Evolutionary conservation across 139 green algal species (phyloP).

Genomic region (Chlamydomonas incerta): DNA sequence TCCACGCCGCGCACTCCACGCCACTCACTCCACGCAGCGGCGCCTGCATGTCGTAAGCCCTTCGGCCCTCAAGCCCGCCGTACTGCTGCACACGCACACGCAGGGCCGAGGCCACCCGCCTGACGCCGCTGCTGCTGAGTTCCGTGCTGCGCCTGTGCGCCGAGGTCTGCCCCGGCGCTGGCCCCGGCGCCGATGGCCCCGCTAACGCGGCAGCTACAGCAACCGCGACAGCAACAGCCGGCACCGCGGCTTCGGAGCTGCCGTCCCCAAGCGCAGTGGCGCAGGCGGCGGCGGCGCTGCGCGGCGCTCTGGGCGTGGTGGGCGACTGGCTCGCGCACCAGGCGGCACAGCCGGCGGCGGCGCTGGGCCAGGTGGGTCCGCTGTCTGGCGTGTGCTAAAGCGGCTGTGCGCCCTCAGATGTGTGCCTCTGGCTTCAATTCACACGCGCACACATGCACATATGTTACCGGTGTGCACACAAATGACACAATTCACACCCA

Average conservation of each 20-base stretch:
- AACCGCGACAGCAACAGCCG: no score
- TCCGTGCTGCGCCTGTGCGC: neutral
- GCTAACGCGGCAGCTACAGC: no score
- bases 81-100: no score
- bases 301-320: constrained; percentile 1
- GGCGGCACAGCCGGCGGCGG: neutral
- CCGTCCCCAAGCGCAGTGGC: no score
- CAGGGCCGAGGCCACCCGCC: neutral
- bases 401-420: neutral
- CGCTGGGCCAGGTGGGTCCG: neutral
- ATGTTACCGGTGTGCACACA: neutral
- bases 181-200: neutral
- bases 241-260: no score
- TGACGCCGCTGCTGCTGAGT: constrained; percentile 15
- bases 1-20: no score
- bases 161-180: neutral
- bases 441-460: neutral
- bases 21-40: no score
- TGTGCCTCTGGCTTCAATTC: neutral
- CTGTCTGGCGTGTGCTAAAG: neutral
- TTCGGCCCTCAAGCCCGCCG: no score
- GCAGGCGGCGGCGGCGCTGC: neutral
- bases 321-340: neutral
- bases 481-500: no score
- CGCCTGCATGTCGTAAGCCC: no score